Conservation (phyloP, 208 protist genomes). For the Crithidia fasciculata region DNA sequence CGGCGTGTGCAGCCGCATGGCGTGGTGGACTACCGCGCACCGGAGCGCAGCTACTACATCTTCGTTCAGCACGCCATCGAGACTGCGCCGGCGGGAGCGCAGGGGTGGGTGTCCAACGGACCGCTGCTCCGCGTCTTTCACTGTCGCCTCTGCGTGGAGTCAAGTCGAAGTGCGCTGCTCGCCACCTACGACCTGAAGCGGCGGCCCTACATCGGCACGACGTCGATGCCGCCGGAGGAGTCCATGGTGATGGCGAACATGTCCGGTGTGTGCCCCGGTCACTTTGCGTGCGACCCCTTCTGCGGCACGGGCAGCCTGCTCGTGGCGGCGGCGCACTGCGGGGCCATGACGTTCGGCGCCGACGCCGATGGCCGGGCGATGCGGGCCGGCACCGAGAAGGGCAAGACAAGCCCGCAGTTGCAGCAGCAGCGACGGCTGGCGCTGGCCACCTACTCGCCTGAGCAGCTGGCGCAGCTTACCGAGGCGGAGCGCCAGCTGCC, state of each 20-base stretch:
- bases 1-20: conserved; percentile 18
- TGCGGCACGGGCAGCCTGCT: conserved; percentile 92
- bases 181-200: conserved; percentile 80
- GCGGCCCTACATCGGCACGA: conserved; percentile 95
- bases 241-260: conserved; percentile 93
- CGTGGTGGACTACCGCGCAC: conserved; percentile 29
- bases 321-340: conserved; percentile 84
- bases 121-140: conserved; percentile 61
- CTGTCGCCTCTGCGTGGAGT: conserved; percentile 39
- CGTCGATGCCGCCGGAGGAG: conserved; percentile 95
- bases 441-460: conserved; percentile 35
- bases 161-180: conserved; percentile 53
- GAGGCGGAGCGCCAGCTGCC: conserved; percentile 51
- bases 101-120: conserved; percentile 39
- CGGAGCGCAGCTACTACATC: conserved; percentile 45
- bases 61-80: conserved; percentile 66
- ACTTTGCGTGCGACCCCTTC: conserved; percentile 93
- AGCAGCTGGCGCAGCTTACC: conserved; percentile 38
- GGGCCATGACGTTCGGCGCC: conserved; percentile 85
- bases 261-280: conserved; percentile 51
- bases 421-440: conserved; percentile 74
- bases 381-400: conserved; percentile 65
- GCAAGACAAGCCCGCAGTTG: conserved; percentile 62
- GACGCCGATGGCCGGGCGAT: conserved; percentile 92
- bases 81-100: conserved; percentile 43